Evolutionary conservation across 2,329 filamentous ascomycete species (phyloP).

Genomic region (Blastomyces parvus): DNA sequence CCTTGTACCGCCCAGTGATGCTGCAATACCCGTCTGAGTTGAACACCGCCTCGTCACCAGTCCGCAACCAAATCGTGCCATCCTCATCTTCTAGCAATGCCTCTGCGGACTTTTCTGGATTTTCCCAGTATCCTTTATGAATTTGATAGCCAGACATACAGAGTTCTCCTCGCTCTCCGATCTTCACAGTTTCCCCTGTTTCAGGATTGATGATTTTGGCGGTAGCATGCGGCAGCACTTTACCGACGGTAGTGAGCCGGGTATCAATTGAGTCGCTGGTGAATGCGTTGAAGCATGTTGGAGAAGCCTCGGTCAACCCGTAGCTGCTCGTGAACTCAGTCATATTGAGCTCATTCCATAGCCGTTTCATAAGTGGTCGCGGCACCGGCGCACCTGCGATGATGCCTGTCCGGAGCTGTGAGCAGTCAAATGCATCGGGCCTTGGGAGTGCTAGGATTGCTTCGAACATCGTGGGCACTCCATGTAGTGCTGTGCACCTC

Average conservation of each 20-base stretch:
- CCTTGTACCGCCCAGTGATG: constrained; percentile 69
- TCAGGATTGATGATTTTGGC: constrained; percentile 65
- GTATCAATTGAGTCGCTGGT: constrained; percentile 60
- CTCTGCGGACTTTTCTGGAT: constrained; percentile 64
- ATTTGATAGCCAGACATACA: constrained; percentile 71
- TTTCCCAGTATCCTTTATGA: constrained; percentile 52
- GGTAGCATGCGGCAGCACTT: constrained; percentile 62
- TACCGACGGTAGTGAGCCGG: constrained; percentile 63
- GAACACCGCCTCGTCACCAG: constrained; percentile 50
- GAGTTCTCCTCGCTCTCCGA: constrained; percentile 62
- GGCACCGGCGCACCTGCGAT: constrained; percentile 72
- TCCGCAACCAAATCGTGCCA: constrained; percentile 52
- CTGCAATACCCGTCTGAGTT: constrained; percentile 54
- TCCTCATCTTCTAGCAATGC: constrained; percentile 57
- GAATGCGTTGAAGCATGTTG: constrained; percentile 72
- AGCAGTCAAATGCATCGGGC: constrained; percentile 39
- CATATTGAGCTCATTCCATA: constrained; percentile 65
- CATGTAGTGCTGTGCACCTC: constrained; percentile 64
- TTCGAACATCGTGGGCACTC: constrained; percentile 79
- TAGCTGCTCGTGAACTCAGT: constrained; percentile 62
- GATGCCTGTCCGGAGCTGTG: constrained; percentile 61
- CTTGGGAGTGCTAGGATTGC: constrained; percentile 46
- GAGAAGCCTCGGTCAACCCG: constrained; percentile 65
- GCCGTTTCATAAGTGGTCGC: constrained; percentile 61
- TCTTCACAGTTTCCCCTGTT: constrained; percentile 54